Base-by-base conservation (phyloP, 1,139 yeast species). In the Zhuliangozyma blackwelliae region DNA sequence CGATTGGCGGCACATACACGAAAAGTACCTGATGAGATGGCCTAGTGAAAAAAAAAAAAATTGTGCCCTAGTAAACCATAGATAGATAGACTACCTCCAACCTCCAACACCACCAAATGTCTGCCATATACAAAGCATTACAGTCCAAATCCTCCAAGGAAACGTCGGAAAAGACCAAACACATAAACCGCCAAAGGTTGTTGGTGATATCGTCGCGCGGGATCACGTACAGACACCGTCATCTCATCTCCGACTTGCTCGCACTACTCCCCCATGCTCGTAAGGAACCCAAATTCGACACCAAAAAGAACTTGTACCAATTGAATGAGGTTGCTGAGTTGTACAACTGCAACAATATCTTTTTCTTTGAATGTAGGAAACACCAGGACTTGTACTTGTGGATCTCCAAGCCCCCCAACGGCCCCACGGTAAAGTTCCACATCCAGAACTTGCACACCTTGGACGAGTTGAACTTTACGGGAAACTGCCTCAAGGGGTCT, bases 351-450 rank as follows among this genome's bases (percentile, higher is more conserved):
- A 94, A 92, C 68, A 92, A 92, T 59, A 79, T 94, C 49, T 71
- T 89, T 62, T 92, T 86, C 61, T 94, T 94, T 56, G 99, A 92
- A 64, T 90, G 96, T 41, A 82, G 97, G 68, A 92, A 94, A 66
- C 97, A 92, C 63, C 87, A 82, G 63, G 99, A 92, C 66, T 77
- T 92, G 56, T 92, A 94, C 61, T 64, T 92, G 60, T 92, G 97
- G 97, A 63, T 92, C 48, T 77, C 96, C 29, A 90, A 92, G 65
- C 95, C 97, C 22, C 98, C 98, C 34, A 92, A 92, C 59, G 99
- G 99, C 1, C 99, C 99, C 40, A 90, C 97, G 21, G 71, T 86
- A 55, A 92, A 94, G 65, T 90, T 92, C 62, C 95, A 85, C 59
- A 75, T 92, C 43, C 97, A 92, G 63, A 94, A 92, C 63, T 72